Conservation (phyloP, 305 asterid genomes). For the Striga hermonthica region DNA sequence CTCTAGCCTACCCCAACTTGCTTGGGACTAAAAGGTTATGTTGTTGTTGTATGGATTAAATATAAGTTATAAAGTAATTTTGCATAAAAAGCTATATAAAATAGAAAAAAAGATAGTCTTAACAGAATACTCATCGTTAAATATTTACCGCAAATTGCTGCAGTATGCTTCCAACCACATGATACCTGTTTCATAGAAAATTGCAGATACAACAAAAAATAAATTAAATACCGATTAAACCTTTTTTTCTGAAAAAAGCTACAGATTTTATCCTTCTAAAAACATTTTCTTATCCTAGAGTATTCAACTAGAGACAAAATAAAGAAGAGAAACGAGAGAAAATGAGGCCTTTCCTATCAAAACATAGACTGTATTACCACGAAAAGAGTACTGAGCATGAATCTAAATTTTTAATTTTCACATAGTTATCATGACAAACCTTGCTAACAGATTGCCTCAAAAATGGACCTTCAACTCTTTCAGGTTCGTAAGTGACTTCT, state of each 20-base stretch:
- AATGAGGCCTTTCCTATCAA: slow-evolving; percentile 12
- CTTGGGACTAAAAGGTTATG: too few relatives aligned
- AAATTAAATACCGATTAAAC: slow-evolving; percentile 1
- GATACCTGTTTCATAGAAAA: slow-evolving; percentile 56
- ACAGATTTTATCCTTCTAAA: slow-evolving; percentile 13
- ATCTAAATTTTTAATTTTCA: not conserved
- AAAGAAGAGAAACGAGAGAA: too few relatives aligned
- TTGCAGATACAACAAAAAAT: slow-evolving; percentile 23
- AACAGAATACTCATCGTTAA: slow-evolving; percentile 22
- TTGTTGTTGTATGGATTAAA: not conserved
- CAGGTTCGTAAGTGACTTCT: slow-evolving; percentile 66
- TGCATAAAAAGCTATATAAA: slow-evolving; percentile 5
- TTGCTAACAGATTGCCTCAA: slow-evolving; percentile 57
- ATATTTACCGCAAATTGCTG: slow-evolving; percentile 83
- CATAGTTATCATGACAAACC: slow-evolving; percentile 46
- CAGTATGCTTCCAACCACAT: slow-evolving; percentile 99
- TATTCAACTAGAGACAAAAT: not conserved
- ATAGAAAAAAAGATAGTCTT: not conserved
- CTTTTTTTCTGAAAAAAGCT: not conserved
- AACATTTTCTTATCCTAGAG: slow-evolving; percentile 17
- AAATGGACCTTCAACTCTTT: slow-evolving; percentile 84
- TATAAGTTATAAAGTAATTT: not conserved
- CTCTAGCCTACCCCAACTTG: too few relatives aligned
- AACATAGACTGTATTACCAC: not conserved
- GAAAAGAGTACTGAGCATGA: not conserved